Evolutionary conservation across 441 rosid genomes (phyloP).

Genomic region (Melastoma candidum): DNA sequence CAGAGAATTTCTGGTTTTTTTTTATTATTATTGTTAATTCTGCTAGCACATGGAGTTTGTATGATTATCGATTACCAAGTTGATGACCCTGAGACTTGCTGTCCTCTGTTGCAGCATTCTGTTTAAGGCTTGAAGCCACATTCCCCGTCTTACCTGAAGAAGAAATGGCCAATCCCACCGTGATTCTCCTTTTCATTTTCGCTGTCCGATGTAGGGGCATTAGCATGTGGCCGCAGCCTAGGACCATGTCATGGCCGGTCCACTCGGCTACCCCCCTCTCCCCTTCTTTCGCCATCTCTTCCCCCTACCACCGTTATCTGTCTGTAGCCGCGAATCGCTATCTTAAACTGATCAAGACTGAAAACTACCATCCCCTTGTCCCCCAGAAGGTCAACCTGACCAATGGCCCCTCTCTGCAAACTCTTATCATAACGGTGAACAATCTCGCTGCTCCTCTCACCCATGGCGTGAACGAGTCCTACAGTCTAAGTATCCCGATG

Average conservation of each 20-base stretch:
- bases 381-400: slow-evolving; percentile 27
- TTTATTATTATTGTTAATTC: too few species aligned
- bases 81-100: too few species aligned
- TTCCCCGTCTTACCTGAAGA: too few species aligned
- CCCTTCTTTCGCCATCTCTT: slow-evolving; percentile 35
- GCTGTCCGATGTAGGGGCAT: slow-evolving; percentile 9
- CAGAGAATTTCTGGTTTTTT: too few species aligned
- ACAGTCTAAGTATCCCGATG: slow-evolving; percentile 42
- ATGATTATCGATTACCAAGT: too few species aligned
- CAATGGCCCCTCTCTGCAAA: slow-evolving; percentile 23
- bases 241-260: slow-evolving; percentile 41
- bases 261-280: slow-evolving; percentile 39
- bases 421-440: slow-evolving; percentile 30
- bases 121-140: too few species aligned
- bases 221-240: slow-evolving; percentile 69
- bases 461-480: slow-evolving; percentile 67
- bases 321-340: slow-evolving; percentile 42
- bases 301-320: slow-evolving; percentile 40
- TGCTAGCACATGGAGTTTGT: too few species aligned
- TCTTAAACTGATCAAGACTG: slow-evolving; percentile 30
- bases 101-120: too few species aligned
- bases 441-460: slow-evolving; percentile 44
- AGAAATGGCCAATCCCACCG: too few species aligned
- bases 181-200: too few species aligned
- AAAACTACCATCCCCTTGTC: slow-evolving; percentile 42